Conservation (phyloP, 2,329 filamentous ascomycete genomes). For the Chaetothyriales sp. region DNA sequence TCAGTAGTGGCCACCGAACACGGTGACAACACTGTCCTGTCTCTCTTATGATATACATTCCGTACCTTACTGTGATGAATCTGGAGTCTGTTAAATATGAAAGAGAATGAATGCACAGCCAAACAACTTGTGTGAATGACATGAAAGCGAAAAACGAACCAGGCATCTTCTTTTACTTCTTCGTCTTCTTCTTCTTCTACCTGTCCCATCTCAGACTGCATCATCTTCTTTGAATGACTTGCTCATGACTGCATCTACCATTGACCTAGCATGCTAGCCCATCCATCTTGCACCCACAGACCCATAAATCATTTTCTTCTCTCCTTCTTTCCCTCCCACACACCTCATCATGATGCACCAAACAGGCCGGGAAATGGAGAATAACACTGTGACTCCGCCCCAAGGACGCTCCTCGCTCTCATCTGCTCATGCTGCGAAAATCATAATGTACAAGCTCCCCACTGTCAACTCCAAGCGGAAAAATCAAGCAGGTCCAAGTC, state of each 20-base stretch:
- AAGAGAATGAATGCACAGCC: background rate
- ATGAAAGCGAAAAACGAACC: too few relatives aligned
- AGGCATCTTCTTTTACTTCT: too few relatives aligned
- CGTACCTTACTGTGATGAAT: too few relatives aligned
- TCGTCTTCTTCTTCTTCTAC: too few relatives aligned
- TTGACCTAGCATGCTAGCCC: background rate
- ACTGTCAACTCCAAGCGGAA: background rate
- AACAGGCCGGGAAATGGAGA: background rate
- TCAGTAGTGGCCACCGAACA: background rate
- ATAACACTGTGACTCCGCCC: background rate
- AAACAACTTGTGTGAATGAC: too few relatives aligned
- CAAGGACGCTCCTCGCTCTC: background rate
- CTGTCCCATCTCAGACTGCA: background rate
- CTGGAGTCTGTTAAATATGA: background rate
- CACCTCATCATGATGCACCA: background rate
- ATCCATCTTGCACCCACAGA: background rate
- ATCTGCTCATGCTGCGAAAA: background rate
- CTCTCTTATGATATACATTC: too few relatives aligned
- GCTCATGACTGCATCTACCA: background rate
- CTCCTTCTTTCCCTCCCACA: background rate
- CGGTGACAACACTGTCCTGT: background rate
- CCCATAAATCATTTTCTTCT: background rate
- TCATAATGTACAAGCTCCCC: background rate
- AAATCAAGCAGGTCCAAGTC: background rate
- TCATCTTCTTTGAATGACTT: background rate